These are phyloP conservation scores for Trichophaea hybrida DNA, from an alignment of 2,329 filamentous ascomycete species.

Conservation along the genomic window DNA sequence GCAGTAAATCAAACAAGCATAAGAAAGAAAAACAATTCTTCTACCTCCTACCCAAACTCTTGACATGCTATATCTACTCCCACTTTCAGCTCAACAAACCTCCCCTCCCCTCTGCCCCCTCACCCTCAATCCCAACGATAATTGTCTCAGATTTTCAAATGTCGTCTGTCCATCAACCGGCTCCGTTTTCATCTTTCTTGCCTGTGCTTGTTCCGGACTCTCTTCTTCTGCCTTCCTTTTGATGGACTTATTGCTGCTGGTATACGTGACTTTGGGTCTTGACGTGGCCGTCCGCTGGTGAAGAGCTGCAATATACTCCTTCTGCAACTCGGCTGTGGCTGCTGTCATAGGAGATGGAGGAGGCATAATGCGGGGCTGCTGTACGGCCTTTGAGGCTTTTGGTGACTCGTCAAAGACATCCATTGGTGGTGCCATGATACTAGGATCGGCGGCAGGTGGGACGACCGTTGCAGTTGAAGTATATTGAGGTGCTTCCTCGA, in stretches of 20 bases:
- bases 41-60: conserved; percentile 4
- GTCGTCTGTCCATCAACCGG: conserved; percentile 4
- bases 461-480: neutral
- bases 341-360: neutral
- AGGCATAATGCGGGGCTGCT: neutral
- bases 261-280: conserved; percentile 18
- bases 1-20: conserved; percentile 1
- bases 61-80: conserved; percentile 4
- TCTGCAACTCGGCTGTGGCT: neutral
- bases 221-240: conserved; percentile 20
- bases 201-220: neutral
- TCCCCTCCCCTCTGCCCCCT: conserved; percentile 4
- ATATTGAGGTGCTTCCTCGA: conserved; percentile 11
- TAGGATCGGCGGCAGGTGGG: conserved; percentile 14
- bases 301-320: conserved; percentile 3
- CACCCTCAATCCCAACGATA: neutral
- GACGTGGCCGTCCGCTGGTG: neutral
- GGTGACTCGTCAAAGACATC: conserved; percentile 2
- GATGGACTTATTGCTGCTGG: conserved; percentile 16
- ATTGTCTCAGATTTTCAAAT: conserved; percentile 4
- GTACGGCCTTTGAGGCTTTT: neutral
- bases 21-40: conserved; percentile 14
- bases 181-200: conserved; percentile 6
- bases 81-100: neutral
- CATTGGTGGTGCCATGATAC: conserved; percentile 20